Percentiles rank a stretch among this genome's conserved stretches.
phyloP scores from a whole-genome alignment of 805 yeast species.

The Candida morakotiae region DNA sequence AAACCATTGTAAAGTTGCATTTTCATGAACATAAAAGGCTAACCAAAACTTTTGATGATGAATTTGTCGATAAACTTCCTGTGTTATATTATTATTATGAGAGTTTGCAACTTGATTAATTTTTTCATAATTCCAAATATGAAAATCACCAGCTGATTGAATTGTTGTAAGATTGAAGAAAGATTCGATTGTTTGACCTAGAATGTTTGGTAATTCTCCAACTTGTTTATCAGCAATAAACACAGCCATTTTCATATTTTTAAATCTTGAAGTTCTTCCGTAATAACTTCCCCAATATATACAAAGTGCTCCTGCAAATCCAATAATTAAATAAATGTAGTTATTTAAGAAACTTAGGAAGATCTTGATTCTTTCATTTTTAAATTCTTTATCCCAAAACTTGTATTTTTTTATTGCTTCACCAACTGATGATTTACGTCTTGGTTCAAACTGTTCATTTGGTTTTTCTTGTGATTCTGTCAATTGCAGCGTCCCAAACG shows the following conservation, averaged over 20 bases:
- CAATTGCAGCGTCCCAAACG: conserved; percentile 12
- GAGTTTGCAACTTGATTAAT: conserved; percentile 15
- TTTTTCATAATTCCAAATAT: conserved; percentile 17
- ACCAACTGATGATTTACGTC: conserved; percentile 14
- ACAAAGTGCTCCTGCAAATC: conserved; percentile 21
- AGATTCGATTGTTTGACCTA: conserved; percentile 19
- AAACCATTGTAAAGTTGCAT: conserved; percentile 23
- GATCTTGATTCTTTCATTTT: conserved; percentile 18
- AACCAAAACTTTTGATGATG: conserved; percentile 30
- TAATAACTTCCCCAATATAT: conserved; percentile 33
- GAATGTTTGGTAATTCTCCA: conserved; percentile 18
- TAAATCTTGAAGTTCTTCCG: conserved; percentile 16
- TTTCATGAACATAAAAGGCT: conserved; percentile 24
- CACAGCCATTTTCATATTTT: conserved; percentile 21
- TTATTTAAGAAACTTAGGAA: conserved; percentile 18
- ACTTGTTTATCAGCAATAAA: conserved; percentile 21
- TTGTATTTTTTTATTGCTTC: conserved; percentile 20
- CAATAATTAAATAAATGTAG: conserved; percentile 18
- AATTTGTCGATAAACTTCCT: conserved; percentile 24
- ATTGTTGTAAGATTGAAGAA: conserved; percentile 21
- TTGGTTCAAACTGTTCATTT: too few relatives aligned
- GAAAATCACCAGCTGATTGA: conserved; percentile 19
- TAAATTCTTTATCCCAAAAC: conserved; percentile 27
- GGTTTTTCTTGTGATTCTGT: conserved; percentile 2
- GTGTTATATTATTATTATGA: conserved; percentile 19